Conservation (phyloP, 1,284 basidiomycete species). For the Ustilago lituana region DNA sequence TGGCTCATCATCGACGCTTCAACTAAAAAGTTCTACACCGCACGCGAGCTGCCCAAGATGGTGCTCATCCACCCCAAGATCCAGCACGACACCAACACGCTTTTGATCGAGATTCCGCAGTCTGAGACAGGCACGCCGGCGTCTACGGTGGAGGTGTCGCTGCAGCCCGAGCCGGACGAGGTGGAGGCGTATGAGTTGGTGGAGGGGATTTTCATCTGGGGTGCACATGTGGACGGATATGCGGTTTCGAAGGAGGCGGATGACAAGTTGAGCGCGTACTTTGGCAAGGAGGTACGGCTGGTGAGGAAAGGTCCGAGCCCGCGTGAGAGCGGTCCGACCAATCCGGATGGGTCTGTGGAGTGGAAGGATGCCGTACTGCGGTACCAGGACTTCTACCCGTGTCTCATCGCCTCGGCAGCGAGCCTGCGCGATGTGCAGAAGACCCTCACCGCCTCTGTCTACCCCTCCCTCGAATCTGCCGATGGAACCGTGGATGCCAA, state of each 20-base stretch:
- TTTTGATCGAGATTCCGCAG: constrained; percentile 55
- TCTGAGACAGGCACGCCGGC: constrained; percentile 35
- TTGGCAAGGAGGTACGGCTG: constrained; percentile 54
- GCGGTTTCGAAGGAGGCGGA: constrained; percentile 56
- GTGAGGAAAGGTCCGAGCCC: constrained; percentile 55
- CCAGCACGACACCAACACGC: constrained; percentile 24
- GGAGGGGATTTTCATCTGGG: constrained; percentile 57
- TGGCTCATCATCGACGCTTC: constrained; percentile 61
- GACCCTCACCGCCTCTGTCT: constrained; percentile 54
- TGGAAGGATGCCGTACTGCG: constrained; percentile 36
- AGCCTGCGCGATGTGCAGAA: constrained; percentile 52
- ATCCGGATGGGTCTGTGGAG: constrained; percentile 38
- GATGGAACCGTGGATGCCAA: constrained; percentile 4
- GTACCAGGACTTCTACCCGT: constrained; percentile 58
- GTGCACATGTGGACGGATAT: constrained; percentile 52
- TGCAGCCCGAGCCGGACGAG: constrained; percentile 42
- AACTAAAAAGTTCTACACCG: constrained; percentile 56
- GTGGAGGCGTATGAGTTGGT: constrained; percentile 48
- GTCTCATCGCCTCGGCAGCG: constrained; percentile 49
- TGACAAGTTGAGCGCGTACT: constrained; percentile 51
- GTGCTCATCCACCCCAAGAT: constrained; percentile 56
- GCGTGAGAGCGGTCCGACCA: constrained; percentile 30
- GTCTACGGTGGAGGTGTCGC: constrained; percentile 28
- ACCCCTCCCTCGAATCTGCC: constrained; percentile 15
- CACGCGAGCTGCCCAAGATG: constrained; percentile 60